Evolutionary conservation across 495 filamentous ascomycete genomes (phyloP).

Genomic region (Penicillium maclennaniae): DNA sequence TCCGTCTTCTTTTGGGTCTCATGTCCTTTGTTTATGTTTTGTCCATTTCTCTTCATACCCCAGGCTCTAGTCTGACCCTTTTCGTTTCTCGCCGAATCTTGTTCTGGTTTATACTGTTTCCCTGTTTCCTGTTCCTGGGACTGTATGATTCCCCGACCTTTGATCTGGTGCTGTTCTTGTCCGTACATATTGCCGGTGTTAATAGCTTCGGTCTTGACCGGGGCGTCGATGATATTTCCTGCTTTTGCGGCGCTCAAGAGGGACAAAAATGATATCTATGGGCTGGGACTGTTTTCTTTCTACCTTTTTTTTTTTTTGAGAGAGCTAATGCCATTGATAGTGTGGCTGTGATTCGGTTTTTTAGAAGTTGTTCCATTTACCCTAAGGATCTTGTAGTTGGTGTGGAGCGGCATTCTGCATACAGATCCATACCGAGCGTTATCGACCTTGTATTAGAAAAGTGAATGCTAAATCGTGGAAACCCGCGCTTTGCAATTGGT

Average conservation of each 20-base stretch:
- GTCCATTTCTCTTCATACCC: conserved; percentile 19
- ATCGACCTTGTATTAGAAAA: neutral
- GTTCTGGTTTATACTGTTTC: conserved; percentile 20
- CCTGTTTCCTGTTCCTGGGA: conserved; percentile 15
- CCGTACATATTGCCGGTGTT: conserved; percentile 21
- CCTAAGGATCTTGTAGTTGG: neutral
- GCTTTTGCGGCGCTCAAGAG: conserved; percentile 25
- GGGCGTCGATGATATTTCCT: conserved; percentile 8
- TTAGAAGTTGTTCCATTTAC: neutral
- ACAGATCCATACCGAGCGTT: neutral
- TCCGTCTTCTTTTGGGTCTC: conserved; percentile 2
- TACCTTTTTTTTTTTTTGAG: conserved; percentile 17
- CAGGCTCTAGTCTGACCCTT: conserved; percentile 9
- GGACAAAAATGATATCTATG: conserved; percentile 26
- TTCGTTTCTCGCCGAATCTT: conserved; percentile 11
- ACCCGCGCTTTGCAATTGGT: neutral
- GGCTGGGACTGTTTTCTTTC: conserved; percentile 19
- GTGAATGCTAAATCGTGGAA: neutral
- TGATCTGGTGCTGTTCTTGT: conserved; percentile 7
- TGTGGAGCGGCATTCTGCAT: too few relatives aligned
- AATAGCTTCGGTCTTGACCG: conserved; percentile 7
- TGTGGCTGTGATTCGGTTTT: neutral
- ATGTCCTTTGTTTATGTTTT: neutral
- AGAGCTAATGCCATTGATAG: conserved; percentile 22
- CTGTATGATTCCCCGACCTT: conserved; percentile 28